Evolutionary conservation across 768 basidiomycete species (phyloP), one percentile per base, ranked within the genome.

Genomic region (Phanerochaete sordida): DNA sequence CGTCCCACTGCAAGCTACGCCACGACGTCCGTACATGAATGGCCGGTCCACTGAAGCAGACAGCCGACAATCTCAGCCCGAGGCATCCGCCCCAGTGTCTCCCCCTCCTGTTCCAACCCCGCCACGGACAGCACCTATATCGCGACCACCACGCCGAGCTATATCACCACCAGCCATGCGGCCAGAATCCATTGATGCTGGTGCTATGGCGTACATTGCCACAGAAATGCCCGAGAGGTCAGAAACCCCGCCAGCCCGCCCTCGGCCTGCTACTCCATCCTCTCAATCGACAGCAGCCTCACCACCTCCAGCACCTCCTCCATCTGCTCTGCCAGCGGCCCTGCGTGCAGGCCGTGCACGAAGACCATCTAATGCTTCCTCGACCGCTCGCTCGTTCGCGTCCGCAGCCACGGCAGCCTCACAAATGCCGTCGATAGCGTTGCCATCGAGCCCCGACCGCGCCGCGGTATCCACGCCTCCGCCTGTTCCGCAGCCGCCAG

Each of bases 361-460:
- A 50, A 75, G 77, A 15, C 82, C 81, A 11, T 80, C 80, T 11
- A 78, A 81, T 61, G 76, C 77, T 21, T 73, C 77, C 5, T 56
- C 61, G 2, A 48, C 61, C 3, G 48, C 57, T 16, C 59, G 62
- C 16, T 54, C 53, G 2, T 54, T 54, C 24, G 60, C 64, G 15
- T 60, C 66, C 21, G 27, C 63, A 30, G 56, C 70, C 65, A 48
- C 53, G 62, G 39, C 74, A 52, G 50, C 53, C 58, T 66, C 65
- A 6, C 64, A 62, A 48, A 45, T 60, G 8, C 62, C 62, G 21
- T 27, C 62, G 9, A 61, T 64, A 31, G 47, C 55, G 7, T 31
- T 59, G 3, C 45, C 61, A 15, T 35, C 21, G 26, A 62, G 56
- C 45, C 62, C 59, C 7, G 48, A 56, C 45, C 51, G 46, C 12